Conservation (phyloP, 2,329 filamentous ascomycete genomes). For the Aureobasidium sp. region DNA sequence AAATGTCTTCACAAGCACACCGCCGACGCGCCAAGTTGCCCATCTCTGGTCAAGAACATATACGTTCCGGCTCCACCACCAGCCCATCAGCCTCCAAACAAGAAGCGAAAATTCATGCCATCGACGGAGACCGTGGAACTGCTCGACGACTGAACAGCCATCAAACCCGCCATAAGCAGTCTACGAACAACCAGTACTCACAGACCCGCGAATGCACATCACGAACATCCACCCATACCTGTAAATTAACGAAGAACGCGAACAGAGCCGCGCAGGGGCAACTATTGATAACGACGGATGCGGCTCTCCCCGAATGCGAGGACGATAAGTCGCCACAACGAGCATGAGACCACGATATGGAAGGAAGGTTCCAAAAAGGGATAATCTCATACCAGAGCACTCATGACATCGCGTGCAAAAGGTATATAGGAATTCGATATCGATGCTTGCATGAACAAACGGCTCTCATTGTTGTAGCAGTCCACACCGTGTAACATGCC, state of each 20-base stretch:
- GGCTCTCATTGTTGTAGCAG: not conserved
- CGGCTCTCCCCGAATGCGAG: too few relatives aligned
- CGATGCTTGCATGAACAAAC: not conserved
- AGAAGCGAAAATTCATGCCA: not conserved
- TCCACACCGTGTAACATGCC: not conserved
- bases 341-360: too few relatives aligned
- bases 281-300: too few relatives aligned
- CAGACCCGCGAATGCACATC: too few relatives aligned
- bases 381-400: not conserved
- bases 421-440: not conserved
- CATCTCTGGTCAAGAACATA: not conserved
- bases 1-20: not conserved
- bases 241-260: too few relatives aligned
- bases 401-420: not conserved
- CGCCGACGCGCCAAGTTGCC: not conserved
- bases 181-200: too few relatives aligned
- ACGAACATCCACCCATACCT: too few relatives aligned
- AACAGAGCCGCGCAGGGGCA: too few relatives aligned
- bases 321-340: too few relatives aligned
- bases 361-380: too few relatives aligned
- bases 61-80: not conserved
- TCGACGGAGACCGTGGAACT: not conserved
- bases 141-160: not conserved
- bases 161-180: not conserved
- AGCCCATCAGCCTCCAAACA: not conserved